Conservation (phyloP, 2,329 filamentous ascomycete genomes). For the Aspergillus sp. region DNA sequence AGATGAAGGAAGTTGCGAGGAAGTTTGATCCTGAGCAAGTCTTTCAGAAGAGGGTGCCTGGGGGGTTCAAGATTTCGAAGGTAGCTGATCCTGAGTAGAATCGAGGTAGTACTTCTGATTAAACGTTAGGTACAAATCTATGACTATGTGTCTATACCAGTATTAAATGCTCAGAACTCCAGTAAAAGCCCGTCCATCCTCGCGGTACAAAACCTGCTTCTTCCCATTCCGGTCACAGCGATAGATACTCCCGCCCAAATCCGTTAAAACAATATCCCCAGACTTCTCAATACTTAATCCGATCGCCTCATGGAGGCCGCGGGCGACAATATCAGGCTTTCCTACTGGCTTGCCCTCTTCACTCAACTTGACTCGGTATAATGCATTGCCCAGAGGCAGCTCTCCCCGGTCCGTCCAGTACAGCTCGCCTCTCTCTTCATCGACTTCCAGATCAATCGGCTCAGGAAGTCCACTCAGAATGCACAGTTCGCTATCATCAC, state of each 20-base stretch:
- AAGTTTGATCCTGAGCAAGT: no score
- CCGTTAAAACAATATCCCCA: constrained; percentile 25
- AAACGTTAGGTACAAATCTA: no score
- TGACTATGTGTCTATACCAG: no score
- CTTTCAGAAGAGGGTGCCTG: no score
- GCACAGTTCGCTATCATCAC: constrained; percentile 45
- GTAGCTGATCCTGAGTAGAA: no score
- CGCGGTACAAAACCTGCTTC: constrained; percentile 16
- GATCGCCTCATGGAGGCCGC: constrained; percentile 49
- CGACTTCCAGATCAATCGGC: constrained; percentile 59
- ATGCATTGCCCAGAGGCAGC: constrained; percentile 53
- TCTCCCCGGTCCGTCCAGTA: constrained; percentile 66
- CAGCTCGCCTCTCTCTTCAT: constrained; percentile 45
- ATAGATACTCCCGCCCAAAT: constrained; percentile 31
- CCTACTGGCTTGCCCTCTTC: constrained; percentile 21
- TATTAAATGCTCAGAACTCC: constrained; percentile 2
- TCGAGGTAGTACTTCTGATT: no score
- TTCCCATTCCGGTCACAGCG: constrained; percentile 20
- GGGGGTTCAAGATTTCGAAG: no score
- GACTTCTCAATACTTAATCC: constrained; percentile 41
- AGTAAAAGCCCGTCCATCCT: constrained; percentile 21
- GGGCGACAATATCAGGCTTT: constrained; percentile 27
- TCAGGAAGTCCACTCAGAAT: constrained; percentile 52
- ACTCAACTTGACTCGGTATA: constrained; percentile 44
- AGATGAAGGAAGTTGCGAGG: no score